phyloP scores from a whole-genome alignment of 2,329 filamentous ascomycete species.

The Pseudophaeomoniella oleicola region DNA sequence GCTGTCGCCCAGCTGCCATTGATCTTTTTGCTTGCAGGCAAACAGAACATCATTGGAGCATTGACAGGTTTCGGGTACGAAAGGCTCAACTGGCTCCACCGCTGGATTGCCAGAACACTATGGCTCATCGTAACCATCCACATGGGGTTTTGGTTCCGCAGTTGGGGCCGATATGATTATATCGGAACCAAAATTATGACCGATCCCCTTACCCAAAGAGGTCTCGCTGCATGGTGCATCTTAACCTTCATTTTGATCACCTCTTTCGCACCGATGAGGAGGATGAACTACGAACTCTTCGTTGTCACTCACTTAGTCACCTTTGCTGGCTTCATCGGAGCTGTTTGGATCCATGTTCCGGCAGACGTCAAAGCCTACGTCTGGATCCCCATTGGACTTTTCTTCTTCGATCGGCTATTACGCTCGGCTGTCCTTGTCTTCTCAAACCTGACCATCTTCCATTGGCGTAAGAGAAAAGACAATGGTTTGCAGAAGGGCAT shows the following conservation, averaged over 20 bases:
- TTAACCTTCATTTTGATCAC: conserved; percentile 36
- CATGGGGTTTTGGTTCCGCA: conserved; percentile 38
- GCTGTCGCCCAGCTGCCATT: conserved; percentile 39
- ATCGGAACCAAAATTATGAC: conserved; percentile 32
- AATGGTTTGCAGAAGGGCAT: conserved; percentile 7
- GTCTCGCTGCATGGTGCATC: conserved; percentile 37
- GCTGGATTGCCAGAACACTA: conserved; percentile 35
- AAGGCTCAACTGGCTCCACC: conserved; percentile 37
- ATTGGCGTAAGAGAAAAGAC: conserved; percentile 11
- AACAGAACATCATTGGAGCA: conserved; percentile 38
- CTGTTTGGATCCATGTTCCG: conserved; percentile 34
- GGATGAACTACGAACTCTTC: conserved; percentile 38
- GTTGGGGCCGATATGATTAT: conserved; percentile 37
- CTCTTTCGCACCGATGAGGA: conserved; percentile 34
- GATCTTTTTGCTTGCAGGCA: conserved; percentile 40
- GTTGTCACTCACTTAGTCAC: conserved; percentile 39
- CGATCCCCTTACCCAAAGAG: conserved; percentile 33
- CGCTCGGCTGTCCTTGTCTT: conserved; percentile 22
- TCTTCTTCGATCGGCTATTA: conserved; percentile 28
- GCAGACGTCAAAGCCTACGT: conserved; percentile 27
- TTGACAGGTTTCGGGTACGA: conserved; percentile 34
- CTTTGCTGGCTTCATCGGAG: conserved; percentile 32
- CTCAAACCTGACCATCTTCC: conserved; percentile 27
- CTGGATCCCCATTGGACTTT: conserved; percentile 32
- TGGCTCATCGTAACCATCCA: conserved; percentile 40